Percentiles rank a stretch among this genome's conserved stretches.
phyloP scores from a whole-genome alignment of 177 flowering plant genomes.

The Vitis hybrid region DNA sequence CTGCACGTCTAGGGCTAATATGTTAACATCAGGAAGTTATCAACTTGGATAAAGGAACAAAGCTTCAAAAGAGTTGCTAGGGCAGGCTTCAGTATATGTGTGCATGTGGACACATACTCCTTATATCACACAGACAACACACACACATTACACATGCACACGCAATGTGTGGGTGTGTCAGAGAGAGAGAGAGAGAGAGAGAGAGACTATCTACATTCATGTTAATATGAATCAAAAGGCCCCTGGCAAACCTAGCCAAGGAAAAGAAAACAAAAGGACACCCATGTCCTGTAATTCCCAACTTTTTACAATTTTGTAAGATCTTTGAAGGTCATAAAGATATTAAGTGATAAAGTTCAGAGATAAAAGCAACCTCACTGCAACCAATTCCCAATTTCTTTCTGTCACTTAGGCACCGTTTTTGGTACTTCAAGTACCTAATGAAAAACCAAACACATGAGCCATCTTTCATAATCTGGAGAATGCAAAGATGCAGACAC shows the following conservation, averaged over 20 bases:
- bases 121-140: too few relatives aligned
- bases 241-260: neutral
- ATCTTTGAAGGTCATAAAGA: neutral
- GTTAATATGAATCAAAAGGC: too few relatives aligned
- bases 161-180: too few relatives aligned
- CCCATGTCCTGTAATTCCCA: neutral
- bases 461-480: neutral
- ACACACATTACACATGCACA: too few relatives aligned
- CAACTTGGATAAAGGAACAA: neutral
- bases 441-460: slow-evolving; percentile 16
- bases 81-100: too few relatives aligned
- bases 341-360: neutral
- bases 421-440: slow-evolving; percentile 87
- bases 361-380: slow-evolving; percentile 72
- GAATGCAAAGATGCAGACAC: neutral
- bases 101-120: too few relatives aligned
- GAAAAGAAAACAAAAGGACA: neutral
- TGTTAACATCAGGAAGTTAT: neutral
- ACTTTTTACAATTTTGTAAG: too few relatives aligned
- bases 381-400: slow-evolving; percentile 91
- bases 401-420: slow-evolving; percentile 82
- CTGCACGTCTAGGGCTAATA: too few relatives aligned
- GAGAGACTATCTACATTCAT: too few relatives aligned
- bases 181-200: too few relatives aligned
- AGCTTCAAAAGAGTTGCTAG: too few relatives aligned